Percentiles rank a stretch among this genome's conserved stretches.
These are phyloP conservation scores for Calonectria honghensis DNA, from an alignment of 2,329 filamentous ascomycete species.

Conservation along the genomic window DNA sequence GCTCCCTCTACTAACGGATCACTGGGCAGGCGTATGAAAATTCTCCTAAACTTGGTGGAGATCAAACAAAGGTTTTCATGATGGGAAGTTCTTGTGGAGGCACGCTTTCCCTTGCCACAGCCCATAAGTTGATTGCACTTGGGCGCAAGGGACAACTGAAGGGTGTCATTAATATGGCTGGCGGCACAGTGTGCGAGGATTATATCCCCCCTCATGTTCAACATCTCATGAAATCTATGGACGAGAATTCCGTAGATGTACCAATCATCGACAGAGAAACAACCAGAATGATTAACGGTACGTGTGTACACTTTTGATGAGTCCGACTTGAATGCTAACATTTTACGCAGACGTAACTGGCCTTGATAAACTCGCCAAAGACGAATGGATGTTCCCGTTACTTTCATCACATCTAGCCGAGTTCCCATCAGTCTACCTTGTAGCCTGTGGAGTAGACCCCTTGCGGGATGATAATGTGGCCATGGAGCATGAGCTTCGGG, in stretches of 20 bases:
- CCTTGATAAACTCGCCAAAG: neutral
- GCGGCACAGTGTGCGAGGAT: neutral
- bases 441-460: neutral
- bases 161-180: slow-evolving; percentile 4
- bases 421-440: neutral
- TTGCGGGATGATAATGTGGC: slow-evolving; percentile 1
- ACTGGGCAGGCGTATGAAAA: neutral
- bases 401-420: neutral
- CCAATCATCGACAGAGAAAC: slow-evolving; percentile 7
- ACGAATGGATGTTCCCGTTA: slow-evolving; percentile 2
- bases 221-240: slow-evolving; percentile 7
- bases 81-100: neutral
- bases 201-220: neutral
- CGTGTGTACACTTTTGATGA: neutral
- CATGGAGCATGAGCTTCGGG: slow-evolving; percentile 9
- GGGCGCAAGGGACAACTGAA: neutral
- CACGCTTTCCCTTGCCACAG: neutral
- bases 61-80: neutral
- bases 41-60: neutral
- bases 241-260: neutral
- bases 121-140: neutral
- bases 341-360: neutral
- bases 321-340: neutral
- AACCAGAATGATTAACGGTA: slow-evolving; percentile 13
- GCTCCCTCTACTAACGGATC: neutral